Percentiles rank a stretch among this genome's conserved stretches.
phyloP scores from a whole-genome alignment of 1,284 basidiomycete species.

The Trichosporon sp. region DNA sequence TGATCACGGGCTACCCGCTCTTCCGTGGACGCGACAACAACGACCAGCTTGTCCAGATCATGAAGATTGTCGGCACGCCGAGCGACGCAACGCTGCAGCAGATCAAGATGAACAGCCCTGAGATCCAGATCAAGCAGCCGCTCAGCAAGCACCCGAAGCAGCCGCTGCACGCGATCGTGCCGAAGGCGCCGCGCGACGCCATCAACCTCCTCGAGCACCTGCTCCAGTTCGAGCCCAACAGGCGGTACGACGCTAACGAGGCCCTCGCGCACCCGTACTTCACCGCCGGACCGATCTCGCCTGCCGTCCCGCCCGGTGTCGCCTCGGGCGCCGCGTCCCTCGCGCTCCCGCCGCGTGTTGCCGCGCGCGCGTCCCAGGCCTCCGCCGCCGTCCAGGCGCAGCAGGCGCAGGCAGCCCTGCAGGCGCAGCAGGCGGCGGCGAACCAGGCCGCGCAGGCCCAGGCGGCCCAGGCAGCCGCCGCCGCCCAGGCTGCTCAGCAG shows the following conservation, averaged over 20 bases:
- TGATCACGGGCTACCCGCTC: conserved; percentile 91
- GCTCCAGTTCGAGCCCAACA: conserved; percentile 91
- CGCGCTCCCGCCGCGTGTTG: conserved; percentile 42
- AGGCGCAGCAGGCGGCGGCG: conserved; percentile 26
- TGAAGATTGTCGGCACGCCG: conserved; percentile 95
- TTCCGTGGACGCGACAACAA: conserved; percentile 98
- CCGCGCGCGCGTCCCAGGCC: conserved; percentile 39
- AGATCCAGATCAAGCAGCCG: conserved; percentile 62
- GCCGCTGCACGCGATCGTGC: conserved; percentile 79
- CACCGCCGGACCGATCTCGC: conserved; percentile 51
- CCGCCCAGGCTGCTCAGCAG: conserved; percentile 44
- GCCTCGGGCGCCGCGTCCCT: conserved; percentile 34
- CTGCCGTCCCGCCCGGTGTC: conserved; percentile 35
- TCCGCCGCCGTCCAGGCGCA: conserved; percentile 42
- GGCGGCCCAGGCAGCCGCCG: conserved; percentile 36
- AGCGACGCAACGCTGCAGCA: conserved; percentile 83
- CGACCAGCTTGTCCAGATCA: conserved; percentile 95
- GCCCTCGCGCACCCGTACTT: conserved; percentile 94
- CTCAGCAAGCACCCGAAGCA: conserved; percentile 83
- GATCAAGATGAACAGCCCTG: conserved; percentile 91
- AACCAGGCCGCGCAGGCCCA: conserved; percentile 47
- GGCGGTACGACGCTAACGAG: conserved; percentile 86
- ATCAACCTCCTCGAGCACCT: conserved; percentile 92
- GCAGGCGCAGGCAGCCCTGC: conserved; percentile 24
- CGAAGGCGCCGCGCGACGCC: conserved; percentile 87